Evolutionary conservation across 768 basidiomycete species (phyloP).

Genomic region (Coprinopsis cinerea): DNA sequence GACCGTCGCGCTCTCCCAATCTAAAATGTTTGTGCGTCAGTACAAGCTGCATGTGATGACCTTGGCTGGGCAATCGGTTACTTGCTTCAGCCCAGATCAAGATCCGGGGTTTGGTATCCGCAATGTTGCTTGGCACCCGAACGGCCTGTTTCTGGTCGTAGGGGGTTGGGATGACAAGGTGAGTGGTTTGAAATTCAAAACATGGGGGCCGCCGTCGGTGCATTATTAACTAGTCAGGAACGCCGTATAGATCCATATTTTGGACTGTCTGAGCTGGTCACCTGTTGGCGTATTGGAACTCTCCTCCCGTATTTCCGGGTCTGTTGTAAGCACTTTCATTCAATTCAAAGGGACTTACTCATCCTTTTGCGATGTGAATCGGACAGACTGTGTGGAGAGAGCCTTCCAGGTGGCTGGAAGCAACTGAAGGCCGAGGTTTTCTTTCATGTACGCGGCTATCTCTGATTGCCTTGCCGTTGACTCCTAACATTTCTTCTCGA

Average conservation of each 20-base stretch:
- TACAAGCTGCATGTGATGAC: constrained; percentile 72
- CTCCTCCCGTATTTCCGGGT: constrained; percentile 46
- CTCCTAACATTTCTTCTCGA: background rate
- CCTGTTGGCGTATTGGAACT: constrained; percentile 58
- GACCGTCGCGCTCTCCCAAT: background rate
- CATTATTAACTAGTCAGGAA: constrained; percentile 5
- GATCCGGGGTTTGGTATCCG: constrained; percentile 86
- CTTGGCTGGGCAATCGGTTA: constrained; percentile 56
- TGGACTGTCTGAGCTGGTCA: constrained; percentile 75
- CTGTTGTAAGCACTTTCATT: constrained; percentile 40
- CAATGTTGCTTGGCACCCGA: constrained; percentile 79
- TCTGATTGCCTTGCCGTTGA: background rate
- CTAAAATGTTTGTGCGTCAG: constrained; percentile 29
- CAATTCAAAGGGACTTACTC: background rate
- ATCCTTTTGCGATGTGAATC: background rate
- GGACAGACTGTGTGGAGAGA: constrained; percentile 79
- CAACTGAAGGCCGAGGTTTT: constrained; percentile 81
- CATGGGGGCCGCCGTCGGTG: background rate
- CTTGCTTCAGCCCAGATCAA: constrained; percentile 61
- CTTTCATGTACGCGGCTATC: constrained; percentile 58
- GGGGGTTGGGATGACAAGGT: constrained; percentile 91
- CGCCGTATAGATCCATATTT: constrained; percentile 66
- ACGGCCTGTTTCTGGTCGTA: constrained; percentile 72
- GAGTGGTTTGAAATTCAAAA: constrained; percentile 14
- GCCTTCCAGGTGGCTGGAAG: constrained; percentile 77